These are phyloP conservation scores for Chrysoporthe deuterocubensis DNA, from an alignment of 2,329 filamentous ascomycete genomes.

Conservation along the genomic window DNA sequence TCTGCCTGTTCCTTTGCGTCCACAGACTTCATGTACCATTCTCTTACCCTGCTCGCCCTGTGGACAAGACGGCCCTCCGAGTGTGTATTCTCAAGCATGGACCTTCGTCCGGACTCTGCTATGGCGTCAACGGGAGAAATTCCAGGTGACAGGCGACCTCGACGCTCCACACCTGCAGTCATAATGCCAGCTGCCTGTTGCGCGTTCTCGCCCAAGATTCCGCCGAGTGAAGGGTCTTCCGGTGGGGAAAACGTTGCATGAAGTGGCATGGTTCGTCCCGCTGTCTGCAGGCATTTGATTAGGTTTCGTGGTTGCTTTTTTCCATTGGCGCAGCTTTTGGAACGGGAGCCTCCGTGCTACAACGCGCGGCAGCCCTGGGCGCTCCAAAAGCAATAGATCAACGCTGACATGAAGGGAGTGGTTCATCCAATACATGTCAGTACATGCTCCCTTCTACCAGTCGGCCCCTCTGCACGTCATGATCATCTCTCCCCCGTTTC, in stretches of 20 bases:
- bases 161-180: background rate
- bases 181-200: background rate
- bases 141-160: background rate
- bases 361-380: conserved; percentile 15
- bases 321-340: conserved; percentile 14
- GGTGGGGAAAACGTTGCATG: conserved; percentile 22
- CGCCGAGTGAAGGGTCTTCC: conserved; percentile 10
- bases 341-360: conserved; percentile 12
- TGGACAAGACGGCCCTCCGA: background rate
- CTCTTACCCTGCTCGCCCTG: background rate
- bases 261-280: conserved; percentile 7
- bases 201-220: background rate
- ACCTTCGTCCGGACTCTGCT: background rate
- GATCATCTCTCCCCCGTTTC: background rate
- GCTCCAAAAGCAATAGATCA: conserved; percentile 16
- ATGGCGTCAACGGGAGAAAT: background rate
- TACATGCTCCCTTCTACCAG: conserved; percentile 22
- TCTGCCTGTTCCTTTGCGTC: background rate
- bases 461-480: background rate
- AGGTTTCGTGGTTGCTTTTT: conserved; percentile 6
- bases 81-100: background rate
- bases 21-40: background rate
- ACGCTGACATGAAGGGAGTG: conserved; percentile 26
- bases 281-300: background rate
- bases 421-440: conserved; percentile 27